phyloP scores from a whole-genome alignment of 164 flowering plant species.

The Chimonanthus salicifolius region DNA sequence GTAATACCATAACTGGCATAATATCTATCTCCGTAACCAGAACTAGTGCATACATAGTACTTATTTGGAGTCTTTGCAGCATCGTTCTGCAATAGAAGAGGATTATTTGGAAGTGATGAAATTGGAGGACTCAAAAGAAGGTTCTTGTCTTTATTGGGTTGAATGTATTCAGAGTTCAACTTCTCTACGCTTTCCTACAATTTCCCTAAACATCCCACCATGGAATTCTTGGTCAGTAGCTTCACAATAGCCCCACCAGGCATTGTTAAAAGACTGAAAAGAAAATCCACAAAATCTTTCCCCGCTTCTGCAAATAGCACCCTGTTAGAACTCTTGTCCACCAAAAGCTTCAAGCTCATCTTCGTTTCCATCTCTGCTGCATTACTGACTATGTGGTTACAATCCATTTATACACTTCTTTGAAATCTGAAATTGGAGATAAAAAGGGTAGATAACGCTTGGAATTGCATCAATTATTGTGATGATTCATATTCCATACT shows the following conservation, averaged over 20 bases:
- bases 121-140: background rate
- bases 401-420: background rate
- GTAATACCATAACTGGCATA: rapidly evolving
- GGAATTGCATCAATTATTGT: no score
- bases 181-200: conserved; percentile 4
- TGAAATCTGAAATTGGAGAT: background rate
- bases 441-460: background rate
- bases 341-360: conserved; percentile 2
- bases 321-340: background rate
- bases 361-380: background rate
- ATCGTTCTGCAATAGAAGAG: background rate
- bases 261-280: background rate
- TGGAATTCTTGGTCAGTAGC: background rate
- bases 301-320: conserved; percentile 5
- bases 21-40: no score
- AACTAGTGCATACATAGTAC: no score
- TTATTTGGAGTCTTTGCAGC: background rate
- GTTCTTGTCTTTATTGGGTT: background rate
- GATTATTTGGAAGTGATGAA: background rate
- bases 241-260: background rate
- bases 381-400: background rate
- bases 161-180: background rate
- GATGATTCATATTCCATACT: no score
- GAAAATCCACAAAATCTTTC: conserved; percentile 4
- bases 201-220: background rate